Evolutionary conservation across 495 filamentous ascomycete genomes (phyloP).

Genomic region (Podospora anserina): DNA sequence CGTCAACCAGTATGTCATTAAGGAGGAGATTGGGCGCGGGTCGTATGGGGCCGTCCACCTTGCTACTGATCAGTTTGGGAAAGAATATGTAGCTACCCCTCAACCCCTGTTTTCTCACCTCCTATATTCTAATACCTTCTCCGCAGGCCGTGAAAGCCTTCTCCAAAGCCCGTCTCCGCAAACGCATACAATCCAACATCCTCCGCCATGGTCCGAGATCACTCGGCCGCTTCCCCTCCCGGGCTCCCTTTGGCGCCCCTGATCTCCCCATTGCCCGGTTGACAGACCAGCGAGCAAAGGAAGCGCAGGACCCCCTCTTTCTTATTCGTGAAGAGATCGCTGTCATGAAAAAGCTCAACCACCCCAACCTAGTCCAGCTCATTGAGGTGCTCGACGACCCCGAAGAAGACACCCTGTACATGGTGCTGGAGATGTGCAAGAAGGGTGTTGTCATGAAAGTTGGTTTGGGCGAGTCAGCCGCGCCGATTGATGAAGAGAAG

Average conservation of each 20-base stretch:
- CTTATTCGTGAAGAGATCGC: constrained; percentile 96
- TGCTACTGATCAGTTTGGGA: constrained; percentile 83
- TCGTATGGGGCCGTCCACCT: constrained; percentile 95
- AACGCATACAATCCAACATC: constrained; percentile 88
- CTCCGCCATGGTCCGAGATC: constrained; percentile 59
- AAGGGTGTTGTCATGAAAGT: constrained; percentile 98
- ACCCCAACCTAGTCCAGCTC: constrained; percentile 85
- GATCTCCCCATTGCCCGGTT: constrained; percentile 58
- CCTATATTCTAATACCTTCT: background rate
- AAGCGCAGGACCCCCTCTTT: constrained; percentile 73
- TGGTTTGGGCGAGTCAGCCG: constrained; percentile 74
- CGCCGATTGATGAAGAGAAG: constrained; percentile 77
- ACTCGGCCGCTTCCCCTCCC: constrained; percentile 23
- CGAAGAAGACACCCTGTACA: constrained; percentile 91
- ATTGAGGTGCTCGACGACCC: constrained; percentile 96
- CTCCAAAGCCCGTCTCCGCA: constrained; percentile 88
- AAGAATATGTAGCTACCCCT: constrained; percentile 75
- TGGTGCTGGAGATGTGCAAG: constrained; percentile 98
- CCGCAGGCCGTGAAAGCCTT: constrained; percentile 92
- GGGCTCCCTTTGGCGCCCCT: constrained; percentile 58
- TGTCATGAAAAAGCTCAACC: constrained; percentile 98
- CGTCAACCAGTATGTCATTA: constrained; percentile 93
- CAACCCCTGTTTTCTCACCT: background rate
- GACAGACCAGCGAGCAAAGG: constrained; percentile 44
- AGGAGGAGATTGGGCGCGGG: constrained; percentile 91